Evolutionary conservation across 371 early-diverging fungal genomes (phyloP), one percentile per base, ranked within the genome.

Genomic region (Mortierella sp.): DNA sequence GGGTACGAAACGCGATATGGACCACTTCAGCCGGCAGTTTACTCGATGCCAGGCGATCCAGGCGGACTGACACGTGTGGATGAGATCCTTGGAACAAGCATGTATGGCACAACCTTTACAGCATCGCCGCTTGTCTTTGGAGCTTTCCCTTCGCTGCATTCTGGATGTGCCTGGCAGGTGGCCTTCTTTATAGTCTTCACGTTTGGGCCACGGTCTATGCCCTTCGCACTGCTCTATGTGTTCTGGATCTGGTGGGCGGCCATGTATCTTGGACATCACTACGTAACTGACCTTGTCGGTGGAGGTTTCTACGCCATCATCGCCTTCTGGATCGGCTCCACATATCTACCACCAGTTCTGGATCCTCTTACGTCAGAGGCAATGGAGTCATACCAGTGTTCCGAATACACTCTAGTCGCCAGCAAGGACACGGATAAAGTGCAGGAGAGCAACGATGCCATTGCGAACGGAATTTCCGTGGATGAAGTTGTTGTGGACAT

Each of bases 241-340:
- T 64, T 84, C 61, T 90, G 91, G 91, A 81, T 91, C 71, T 90
- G 91, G 92, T 90, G 87, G 85, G 82, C 90, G 0, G 90, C 91
- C 59, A 88, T 92, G 86, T 92, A 92, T 67, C 74, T 91, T 22
- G 86, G 86, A 12, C 92, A 92, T 46, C 91, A 92, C 60, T 92
- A 90, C 57, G 81, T 91, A 67, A 85, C 88, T 53, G 92, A 92
- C 78, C 79, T 92, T 44, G 83, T 90, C 17, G 90, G 86, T 25
- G 92, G 92, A 7, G 84, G 83, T 22, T 77, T 85, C 8, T 90
- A 88, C 68, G 87, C 92, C 0, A 67, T 88, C 24, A 78, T 83
- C 13, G 79, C 86, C 2, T 89, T 84, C 50, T 82, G 79, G 58
- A 68, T 84, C 25, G 70, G 72, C 2, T 71, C 72, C 14, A 52